Base-by-base conservation (phyloP, 2,329 filamentous ascomycete genomes). In the Myotisia sp. region DNA sequence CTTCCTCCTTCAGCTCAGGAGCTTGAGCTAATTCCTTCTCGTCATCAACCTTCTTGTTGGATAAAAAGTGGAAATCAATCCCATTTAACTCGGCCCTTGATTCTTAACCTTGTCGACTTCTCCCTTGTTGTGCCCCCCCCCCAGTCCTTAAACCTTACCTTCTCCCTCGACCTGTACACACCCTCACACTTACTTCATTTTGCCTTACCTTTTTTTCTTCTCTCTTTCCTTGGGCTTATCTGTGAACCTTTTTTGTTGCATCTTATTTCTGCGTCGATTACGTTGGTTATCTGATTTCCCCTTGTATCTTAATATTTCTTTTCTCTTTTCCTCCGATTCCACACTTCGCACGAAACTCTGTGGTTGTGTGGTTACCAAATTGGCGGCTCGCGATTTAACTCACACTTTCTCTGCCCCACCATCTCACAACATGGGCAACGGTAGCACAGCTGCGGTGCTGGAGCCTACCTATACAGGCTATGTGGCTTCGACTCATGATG, bases 401-500 rank as follows among this genome's bases (percentile, higher is more conserved):
- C n/a, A n/a, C 23, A 12, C n/a, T 24, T 10, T 9, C 21, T 20
- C 21, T 26, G 13, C 14, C 17, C 21, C 22, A 28, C 19, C 17
- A 12, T 13, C 35, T 26, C 29, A 17, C 29, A 33, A 23, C 39
- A 61, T 61, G 58, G 58, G 56, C 44, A 59, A 58, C 50, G 32
- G 32, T 22, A 54, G 57, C 43, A 55, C 55, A 26, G 53, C 60
- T 37, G 59, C 59, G 28, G 62, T 65, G 43, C 59, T 81, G 46
- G 61, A 65, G 43, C 74, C 77, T 19, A 82, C 77, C 16, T 82
- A 70, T 54, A 58, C 59, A n/a, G 79, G 79, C 6, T 73, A 74
- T 49, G 68, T 84, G 31, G 61, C 64, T n/a, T 74, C 68, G 6
- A 82, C 79, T 0, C 66, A 73, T 31, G 83, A 92, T 58, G 84